phyloP scores from a whole-genome alignment of 2,329 filamentous ascomycete species.

The Hypoxylon sp. region DNA sequence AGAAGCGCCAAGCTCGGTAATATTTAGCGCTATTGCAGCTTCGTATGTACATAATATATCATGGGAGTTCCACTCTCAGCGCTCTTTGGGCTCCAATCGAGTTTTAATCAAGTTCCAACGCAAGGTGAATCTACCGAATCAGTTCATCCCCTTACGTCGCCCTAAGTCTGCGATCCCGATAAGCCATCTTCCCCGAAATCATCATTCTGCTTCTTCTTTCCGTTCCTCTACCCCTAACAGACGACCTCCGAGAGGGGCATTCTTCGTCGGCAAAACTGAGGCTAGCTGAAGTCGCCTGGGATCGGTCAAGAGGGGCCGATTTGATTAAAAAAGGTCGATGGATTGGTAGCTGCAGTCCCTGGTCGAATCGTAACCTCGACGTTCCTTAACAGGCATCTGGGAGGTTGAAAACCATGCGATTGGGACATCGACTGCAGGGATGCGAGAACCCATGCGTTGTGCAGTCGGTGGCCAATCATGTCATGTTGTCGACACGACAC shows the following conservation, averaged over 20 bases:
- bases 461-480: constrained; percentile 30
- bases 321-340: constrained; percentile 16
- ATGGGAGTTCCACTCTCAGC: too few species aligned
- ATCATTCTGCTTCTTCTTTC: too few species aligned
- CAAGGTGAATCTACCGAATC: constrained; percentile 13
- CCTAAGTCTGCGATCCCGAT: constrained; percentile 25
- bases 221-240: neutral
- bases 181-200: constrained; percentile 3
- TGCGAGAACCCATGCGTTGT: constrained; percentile 25
- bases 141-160: constrained; percentile 16
- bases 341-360: constrained; percentile 15
- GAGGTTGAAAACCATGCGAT: constrained; percentile 24
- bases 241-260: neutral
- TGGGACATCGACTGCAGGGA: constrained; percentile 31
- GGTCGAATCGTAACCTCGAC: constrained; percentile 23
- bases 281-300: neutral
- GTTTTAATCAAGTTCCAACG: constrained; percentile 16
- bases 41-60: too few species aligned
- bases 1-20: constrained; percentile 25
- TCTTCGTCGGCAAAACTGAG: neutral
- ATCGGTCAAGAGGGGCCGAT: constrained; percentile 20
- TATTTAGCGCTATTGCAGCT: constrained; percentile 20
- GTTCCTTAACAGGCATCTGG: constrained; percentile 33
- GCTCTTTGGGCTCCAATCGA: too few species aligned
- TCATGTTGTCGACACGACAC: constrained; percentile 19